Percentiles rank a stretch among this genome's conserved stretches.
Conservation (phyloP, 441 rosid species). For the Gossypium davidsonii region DNA sequence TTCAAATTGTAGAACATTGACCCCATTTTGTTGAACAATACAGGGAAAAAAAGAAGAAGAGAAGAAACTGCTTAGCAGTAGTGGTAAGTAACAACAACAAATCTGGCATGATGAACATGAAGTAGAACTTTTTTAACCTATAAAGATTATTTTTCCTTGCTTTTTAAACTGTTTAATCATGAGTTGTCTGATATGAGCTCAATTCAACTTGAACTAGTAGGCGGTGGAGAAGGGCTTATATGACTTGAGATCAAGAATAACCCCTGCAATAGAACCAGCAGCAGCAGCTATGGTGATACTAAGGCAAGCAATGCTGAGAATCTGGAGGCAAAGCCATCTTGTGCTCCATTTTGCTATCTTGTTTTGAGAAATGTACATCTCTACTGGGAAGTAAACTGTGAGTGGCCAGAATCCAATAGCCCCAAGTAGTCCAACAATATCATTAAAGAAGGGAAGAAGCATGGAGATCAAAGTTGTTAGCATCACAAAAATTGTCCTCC, state of each 20-base stretch:
- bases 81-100: neutral
- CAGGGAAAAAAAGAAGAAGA: neutral
- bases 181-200: neutral
- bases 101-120: conserved; percentile 12
- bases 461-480: conserved; percentile 59
- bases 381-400: conserved; percentile 78
- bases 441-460: conserved; percentile 83
- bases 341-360: conserved; percentile 62
- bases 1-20: conserved; percentile 6
- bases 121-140: conserved; percentile 11
- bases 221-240: conserved; percentile 54
- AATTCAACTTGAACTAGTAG: conserved; percentile 25
- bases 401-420: conserved; percentile 88
- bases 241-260: conserved; percentile 50
- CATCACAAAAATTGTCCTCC: conserved; percentile 71
- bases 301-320: conserved; percentile 56
- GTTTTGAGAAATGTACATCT: conserved; percentile 71
- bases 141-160: neutral
- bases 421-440: conserved; percentile 68
- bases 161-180: neutral
- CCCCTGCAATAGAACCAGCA: conserved; percentile 70
- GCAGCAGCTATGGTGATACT: conserved; percentile 57
- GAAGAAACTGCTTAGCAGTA: conserved; percentile 1
- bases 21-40: conserved; percentile 7
- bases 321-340: conserved; percentile 65